Conservation (phyloP, 352 stramenopile species). For the Phytophthora hibernalis region DNA sequence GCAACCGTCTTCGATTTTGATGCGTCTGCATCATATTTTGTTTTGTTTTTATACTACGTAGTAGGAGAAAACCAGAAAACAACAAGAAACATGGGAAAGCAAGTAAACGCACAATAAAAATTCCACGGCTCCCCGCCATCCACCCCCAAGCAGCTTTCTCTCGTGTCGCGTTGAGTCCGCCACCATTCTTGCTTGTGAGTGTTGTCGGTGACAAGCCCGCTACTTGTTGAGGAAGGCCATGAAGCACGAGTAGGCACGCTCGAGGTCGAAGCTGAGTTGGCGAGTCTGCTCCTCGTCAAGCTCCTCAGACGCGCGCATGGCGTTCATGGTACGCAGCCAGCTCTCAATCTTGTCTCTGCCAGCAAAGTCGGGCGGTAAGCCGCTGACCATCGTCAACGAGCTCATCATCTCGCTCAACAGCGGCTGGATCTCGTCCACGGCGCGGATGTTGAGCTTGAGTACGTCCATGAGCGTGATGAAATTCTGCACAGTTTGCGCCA, state of each 20-base stretch:
- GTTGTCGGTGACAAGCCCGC: background rate
- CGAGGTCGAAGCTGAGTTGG: slow-evolving; percentile 96
- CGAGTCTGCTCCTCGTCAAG: slow-evolving; percentile 95
- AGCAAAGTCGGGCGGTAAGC: slow-evolving; percentile 94
- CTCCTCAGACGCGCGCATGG: slow-evolving; percentile 96
- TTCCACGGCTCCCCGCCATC: slow-evolving; percentile 11
- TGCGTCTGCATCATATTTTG: slow-evolving; percentile 26
- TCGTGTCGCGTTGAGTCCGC: background rate
- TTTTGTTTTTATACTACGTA: slow-evolving; percentile 46
- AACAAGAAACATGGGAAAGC: slow-evolving; percentile 35
- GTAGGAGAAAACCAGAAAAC: slow-evolving; percentile 28
- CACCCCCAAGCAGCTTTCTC: background rate
- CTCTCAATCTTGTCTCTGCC: slow-evolving; percentile 93
- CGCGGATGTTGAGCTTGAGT: slow-evolving; percentile 97
- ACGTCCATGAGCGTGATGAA: slow-evolving; percentile 99
- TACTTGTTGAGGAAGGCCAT: slow-evolving; percentile 90
- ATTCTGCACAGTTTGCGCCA: slow-evolving; percentile 95
- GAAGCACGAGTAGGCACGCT: slow-evolving; percentile 96
- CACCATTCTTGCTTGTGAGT: background rate
- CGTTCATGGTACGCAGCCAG: slow-evolving; percentile 97
- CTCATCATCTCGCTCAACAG: slow-evolving; percentile 97
- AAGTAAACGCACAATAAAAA: slow-evolving; percentile 43
- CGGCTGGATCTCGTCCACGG: slow-evolving; percentile 98
- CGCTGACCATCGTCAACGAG: slow-evolving; percentile 94
- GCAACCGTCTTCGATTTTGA: slow-evolving; percentile 26